Evolutionary conservation across 2,329 filamentous ascomycete genomes (phyloP).

Genomic region (Xylaria multiplex): DNA sequence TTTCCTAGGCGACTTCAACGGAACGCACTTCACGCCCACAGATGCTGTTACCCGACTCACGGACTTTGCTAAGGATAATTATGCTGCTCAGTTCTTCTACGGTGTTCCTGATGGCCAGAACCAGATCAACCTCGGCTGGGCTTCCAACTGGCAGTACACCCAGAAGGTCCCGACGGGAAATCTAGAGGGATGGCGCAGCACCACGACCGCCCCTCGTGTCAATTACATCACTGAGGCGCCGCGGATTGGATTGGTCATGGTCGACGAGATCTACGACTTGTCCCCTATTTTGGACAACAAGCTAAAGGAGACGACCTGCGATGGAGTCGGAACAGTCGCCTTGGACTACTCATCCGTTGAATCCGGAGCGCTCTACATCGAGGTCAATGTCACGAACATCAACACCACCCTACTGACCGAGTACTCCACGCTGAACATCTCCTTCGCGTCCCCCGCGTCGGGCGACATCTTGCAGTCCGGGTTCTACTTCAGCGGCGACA

Average conservation of each 20-base stretch:
- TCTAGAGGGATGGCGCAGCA: constrained; percentile 62
- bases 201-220: constrained; percentile 62
- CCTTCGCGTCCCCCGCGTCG: constrained; percentile 60
- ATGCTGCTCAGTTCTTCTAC: constrained; percentile 67
- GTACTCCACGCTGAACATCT: constrained; percentile 59
- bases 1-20: constrained; percentile 69
- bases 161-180: constrained; percentile 63
- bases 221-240: constrained; percentile 63
- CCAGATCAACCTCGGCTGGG: constrained; percentile 64
- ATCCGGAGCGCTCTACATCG: constrained; percentile 64
- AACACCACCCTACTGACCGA: constrained; percentile 40
- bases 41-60: constrained; percentile 55
- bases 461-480: constrained; percentile 62
- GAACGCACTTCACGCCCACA: constrained; percentile 65
- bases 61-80: constrained; percentile 64
- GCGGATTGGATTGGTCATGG: constrained; percentile 61
- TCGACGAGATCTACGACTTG: constrained; percentile 61
- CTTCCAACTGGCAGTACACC: constrained; percentile 69
- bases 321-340: constrained; percentile 58
- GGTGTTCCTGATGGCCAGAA: constrained; percentile 52
- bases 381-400: constrained; percentile 58
- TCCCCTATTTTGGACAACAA: constrained; percentile 57
- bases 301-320: constrained; percentile 56
- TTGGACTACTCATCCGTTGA: constrained; percentile 62
- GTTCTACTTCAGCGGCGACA: constrained; percentile 59